These are phyloP conservation scores for Xylaria sp. DNA, from an alignment of 2,329 filamentous ascomycete species.

Conservation along the genomic window DNA sequence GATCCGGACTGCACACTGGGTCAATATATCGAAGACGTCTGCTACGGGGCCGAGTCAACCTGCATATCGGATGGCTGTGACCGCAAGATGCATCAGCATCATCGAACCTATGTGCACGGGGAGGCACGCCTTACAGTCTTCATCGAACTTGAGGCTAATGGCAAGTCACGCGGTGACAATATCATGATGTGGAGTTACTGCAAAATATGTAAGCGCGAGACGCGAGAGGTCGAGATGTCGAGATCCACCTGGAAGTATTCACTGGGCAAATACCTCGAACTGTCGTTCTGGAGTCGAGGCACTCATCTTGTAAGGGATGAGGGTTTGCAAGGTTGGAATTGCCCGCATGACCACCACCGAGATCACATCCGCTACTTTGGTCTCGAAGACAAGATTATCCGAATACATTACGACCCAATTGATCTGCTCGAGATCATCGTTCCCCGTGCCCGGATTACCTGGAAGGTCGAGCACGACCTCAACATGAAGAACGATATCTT, in stretches of 20 bases:
- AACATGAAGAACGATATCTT: slow-evolving; percentile 91
- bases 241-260: slow-evolving; percentile 96
- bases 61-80: slow-evolving; percentile 84
- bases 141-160: slow-evolving; percentile 61
- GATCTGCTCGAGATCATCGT: slow-evolving; percentile 93
- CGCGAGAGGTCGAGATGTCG: slow-evolving; percentile 85
- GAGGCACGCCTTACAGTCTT: slow-evolving; percentile 90
- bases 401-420: slow-evolving; percentile 89
- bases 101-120: slow-evolving; percentile 94
- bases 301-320: slow-evolving; percentile 67
- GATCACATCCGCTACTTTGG: slow-evolving; percentile 94
- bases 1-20: slow-evolving; percentile 87
- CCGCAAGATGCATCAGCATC: slow-evolving; percentile 83
- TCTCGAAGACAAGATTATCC: slow-evolving; percentile 75
- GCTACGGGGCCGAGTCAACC: slow-evolving; percentile 65
- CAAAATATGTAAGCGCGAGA: slow-evolving; percentile 85
- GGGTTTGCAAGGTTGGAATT: slow-evolving; percentile 40
- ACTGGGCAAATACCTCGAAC: slow-evolving; percentile 95
- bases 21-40: slow-evolving; percentile 90
- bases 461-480: slow-evolving; percentile 95
- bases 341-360: slow-evolving; percentile 85
- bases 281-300: slow-evolving; percentile 91
- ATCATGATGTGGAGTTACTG: slow-evolving; percentile 99
- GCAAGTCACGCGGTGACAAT: slow-evolving; percentile 47
- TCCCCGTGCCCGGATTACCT: slow-evolving; percentile 81